Evolutionary conservation across 1,139 yeast genomes (phyloP).

Genomic region (Candida gigantensis): DNA sequence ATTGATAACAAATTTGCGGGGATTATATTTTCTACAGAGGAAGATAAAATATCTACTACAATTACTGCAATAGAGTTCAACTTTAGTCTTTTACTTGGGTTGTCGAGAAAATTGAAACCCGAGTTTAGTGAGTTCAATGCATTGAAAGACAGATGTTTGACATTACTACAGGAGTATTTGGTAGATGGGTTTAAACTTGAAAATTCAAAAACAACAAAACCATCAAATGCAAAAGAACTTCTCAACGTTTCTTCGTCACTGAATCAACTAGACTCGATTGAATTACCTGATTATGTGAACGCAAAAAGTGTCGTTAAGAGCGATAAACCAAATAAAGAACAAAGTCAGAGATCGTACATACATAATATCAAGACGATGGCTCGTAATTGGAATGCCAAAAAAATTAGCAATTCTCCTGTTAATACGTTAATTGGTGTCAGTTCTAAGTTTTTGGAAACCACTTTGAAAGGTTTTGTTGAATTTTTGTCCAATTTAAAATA

Average conservation of each 20-base stretch:
- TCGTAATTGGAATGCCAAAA: conserved; percentile 11
- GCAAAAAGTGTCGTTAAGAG: conserved; percentile 29
- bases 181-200: conserved; percentile 18
- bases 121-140: conserved; percentile 10
- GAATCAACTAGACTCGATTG: conserved; percentile 37
- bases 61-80: conserved; percentile 34
- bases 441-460: conserved; percentile 18
- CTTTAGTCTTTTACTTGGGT: conserved; percentile 22
- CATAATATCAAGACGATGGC: conserved; percentile 13
- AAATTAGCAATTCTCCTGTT: background rate
- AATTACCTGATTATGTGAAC: conserved; percentile 42
- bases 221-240: background rate
- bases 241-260: background rate
- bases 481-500: conserved; percentile 16
- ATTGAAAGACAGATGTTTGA: conserved; percentile 17
- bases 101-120: conserved; percentile 15
- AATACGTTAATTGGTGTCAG: conserved; percentile 11
- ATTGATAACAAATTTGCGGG: conserved; percentile 25
- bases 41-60: conserved; percentile 32
- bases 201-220: conserved; percentile 6
- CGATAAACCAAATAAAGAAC: background rate
- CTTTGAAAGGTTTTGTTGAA: conserved; percentile 16
- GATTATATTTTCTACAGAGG: conserved; percentile 30
- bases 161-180: conserved; percentile 18
- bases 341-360: conserved; percentile 3